Evolutionary conservation across 371 early-diverging fungal genomes (phyloP), one percentile per base, ranked within the genome.

Genomic region (Capillidium rhysosporum): DNA sequence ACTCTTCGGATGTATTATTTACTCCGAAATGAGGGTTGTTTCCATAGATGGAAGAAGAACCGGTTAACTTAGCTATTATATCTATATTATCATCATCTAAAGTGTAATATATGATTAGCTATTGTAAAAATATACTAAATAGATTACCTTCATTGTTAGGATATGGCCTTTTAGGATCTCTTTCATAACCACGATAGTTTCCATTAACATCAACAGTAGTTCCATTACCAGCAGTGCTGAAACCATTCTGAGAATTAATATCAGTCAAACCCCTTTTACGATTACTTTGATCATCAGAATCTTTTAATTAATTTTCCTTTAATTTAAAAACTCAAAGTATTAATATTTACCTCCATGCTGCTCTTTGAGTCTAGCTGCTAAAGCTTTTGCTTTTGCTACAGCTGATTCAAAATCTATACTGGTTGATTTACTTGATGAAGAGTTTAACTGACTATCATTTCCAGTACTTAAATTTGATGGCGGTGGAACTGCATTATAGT

Each of bases 381-480:
- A 80, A 14, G 85, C 87, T 62, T 79, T 80, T 23, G 85, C 90
- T 63, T 80, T 82, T 38, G 82, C 81, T 38, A 89, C 57, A 0
- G 86, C 87, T 34, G 34, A 34, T 34, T 34, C 34, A 34, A 34
- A 34, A 12, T 34, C 34, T 34, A 34, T 34, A 12, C 7, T 12
- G 12, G 34, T 12, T 34, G 34, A 12, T 34, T 34, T 34, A 34
- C 53, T 72, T 75, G 26, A 69, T 69, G 55, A 82, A 80, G 57
- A 80, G 72, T 29, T 73, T 49, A 3, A 66, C 57, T 40, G 67
- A 57, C 18, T 59, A 57, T 46, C 58, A 52, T 28, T 49, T 21
- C 3, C 34, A 34, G 34, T 7, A 34, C 60, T 10, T 46, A 60
- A 43, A 26, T 59, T 58, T 28, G 61, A 51, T 14, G 65, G 57